Percentiles rank a stretch among this genome's conserved stretches.
Conservation (phyloP, 129 eudicot species). For the Helichrysum umbraculigerum region DNA sequence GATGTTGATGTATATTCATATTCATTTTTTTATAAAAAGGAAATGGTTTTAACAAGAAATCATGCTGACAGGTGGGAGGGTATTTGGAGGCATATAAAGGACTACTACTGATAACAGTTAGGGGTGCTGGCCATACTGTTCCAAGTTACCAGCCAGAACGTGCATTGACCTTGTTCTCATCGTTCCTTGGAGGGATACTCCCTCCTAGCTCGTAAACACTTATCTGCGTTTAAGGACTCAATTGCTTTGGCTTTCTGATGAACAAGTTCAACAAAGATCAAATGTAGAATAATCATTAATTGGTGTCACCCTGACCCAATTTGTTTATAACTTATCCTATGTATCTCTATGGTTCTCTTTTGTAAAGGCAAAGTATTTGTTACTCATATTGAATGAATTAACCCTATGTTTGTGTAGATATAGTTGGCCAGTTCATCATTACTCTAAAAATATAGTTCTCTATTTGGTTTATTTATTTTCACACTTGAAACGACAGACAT, state of each 20-base stretch:
- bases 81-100: conserved; percentile 46
- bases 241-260: neutral
- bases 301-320: neutral
- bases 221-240: neutral
- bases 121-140: conserved; percentile 47
- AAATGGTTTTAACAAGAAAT: conserved; percentile 17
- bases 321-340: neutral
- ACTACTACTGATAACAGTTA: conserved; percentile 37
- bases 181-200: conserved; percentile 42
- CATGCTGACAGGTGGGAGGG: conserved; percentile 47
- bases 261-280: neutral
- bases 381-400: no score
- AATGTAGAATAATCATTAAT: no score
- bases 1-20: neutral
- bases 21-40: no score
- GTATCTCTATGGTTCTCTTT: no score
- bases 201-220: conserved; percentile 26
- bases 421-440: no score
- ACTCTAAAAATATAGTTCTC: no score
- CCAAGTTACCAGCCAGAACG: conserved; percentile 46
- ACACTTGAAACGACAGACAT: no score
- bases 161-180: conserved; percentile 38
- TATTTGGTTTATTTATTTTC: no score
- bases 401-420: no score
- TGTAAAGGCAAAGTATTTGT: no score